Evolutionary conservation across 2,329 filamentous ascomycete species (phyloP), one percentile per base, ranked within the genome.

Genomic region (Grosmannia huntii): DNA sequence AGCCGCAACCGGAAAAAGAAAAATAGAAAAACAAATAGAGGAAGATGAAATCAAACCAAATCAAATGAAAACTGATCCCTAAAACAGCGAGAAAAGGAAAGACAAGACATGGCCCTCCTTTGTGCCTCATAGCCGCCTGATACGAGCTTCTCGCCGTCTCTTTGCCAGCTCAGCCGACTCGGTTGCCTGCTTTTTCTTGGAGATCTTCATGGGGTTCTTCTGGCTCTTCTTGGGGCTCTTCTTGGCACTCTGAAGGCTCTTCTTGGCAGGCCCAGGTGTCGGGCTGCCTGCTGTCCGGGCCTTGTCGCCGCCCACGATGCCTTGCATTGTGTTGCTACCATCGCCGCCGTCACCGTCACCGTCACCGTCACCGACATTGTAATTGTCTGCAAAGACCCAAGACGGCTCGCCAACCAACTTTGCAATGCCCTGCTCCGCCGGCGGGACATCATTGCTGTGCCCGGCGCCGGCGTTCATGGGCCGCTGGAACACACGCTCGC

Each of bases 401-500:
- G 23, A 11, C 5, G 49, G 21, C 31, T 33, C 49, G 49, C 36
- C 48, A 9, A 14, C 27, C 9, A 49, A 28, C 36, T 44, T 5
- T 11, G 28, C 27, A 12, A 23, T 6, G 10, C n/a, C n/a, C 7
- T 31, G 28, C 5, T 28, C 46, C 12, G 36, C 25, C n/a, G 16
- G 11, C 10, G 38, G 49, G 11, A 6, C 16, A 28, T 52, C 57
- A 6, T 27, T 27, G 10, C 36, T 33, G 4, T 46, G 25, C 2
- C 19, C 28, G 1, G 6, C 5, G 21, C 23, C 27, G 14, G 41
- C 12, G 56, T 63, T 63, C 61, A 63, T 56, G 23, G 61, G 59
- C 59, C 56, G 23, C 44, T 56, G 57, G 56, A 44, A 63, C 0
- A 61, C 25, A 25, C 60, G 62, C 7, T 50, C 19, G n/a, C 56